Evolutionary conservation across 148 eudicot genomes (phyloP), one percentile per base, ranked within the genome.

Genomic region (Camellia japonica): DNA sequence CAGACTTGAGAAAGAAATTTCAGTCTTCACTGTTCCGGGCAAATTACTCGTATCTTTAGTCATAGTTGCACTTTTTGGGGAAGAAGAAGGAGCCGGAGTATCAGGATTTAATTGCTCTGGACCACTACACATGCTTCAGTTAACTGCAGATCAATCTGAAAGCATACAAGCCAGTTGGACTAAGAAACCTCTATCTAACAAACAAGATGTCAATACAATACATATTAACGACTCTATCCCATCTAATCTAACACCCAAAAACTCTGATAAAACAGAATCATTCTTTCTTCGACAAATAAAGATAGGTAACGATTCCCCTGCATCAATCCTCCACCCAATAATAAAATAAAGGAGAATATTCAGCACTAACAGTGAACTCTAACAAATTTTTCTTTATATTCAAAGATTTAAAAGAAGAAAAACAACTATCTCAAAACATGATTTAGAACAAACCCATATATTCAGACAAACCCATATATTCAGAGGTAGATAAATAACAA

Each of bases 251-350:
- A 23, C 68, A 63, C 38, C 68, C 23, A 63, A n/a, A 63, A 19
- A 63, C 20, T 63, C 68, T 63, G 7, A 63, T 19, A 11, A 6
- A 23, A 63, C 10, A 20, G 68, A 63, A 63, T 63, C 68, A 63
- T 19, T 63, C 2, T 63, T 19, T 63, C 13, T 19, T 23, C 38
- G 13, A 7, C 68, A 42, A 63, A 63, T 63, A 63, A 63, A 63
- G 42, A 63, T 63, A 63, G 23, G 12, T 3, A 63, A 63, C 12
- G 23, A 23, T 63, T 63, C 42, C 20, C 42, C 68, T 2, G 68
- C 68, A 63, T 63, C 68, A 63, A 63, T 63, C 2, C 68, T 63
- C 68, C 68, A 63, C 68, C 68, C 13, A 63, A 63, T 19, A 63
- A 63, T 63, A 63, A 63, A 23, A 19, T 19, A 20, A 63, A 63